Evolutionary conservation across 2,329 filamentous ascomycete species (phyloP).

Genomic region (Diaporthe sp.): DNA sequence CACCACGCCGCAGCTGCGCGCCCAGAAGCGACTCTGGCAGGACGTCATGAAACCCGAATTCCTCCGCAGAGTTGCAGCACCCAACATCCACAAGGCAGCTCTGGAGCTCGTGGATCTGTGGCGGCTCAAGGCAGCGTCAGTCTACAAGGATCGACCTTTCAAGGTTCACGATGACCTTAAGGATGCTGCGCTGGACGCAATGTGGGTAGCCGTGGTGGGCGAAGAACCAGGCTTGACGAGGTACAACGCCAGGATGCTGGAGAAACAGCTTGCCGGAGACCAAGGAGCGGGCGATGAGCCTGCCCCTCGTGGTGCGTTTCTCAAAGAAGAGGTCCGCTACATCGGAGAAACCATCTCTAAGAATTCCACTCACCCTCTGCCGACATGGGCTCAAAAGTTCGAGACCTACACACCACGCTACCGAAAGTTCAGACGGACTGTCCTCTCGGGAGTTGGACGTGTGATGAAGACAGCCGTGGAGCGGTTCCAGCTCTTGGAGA

Average conservation of each 20-base stretch:
- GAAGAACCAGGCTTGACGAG: conserved; percentile 45
- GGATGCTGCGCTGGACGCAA: conserved; percentile 49
- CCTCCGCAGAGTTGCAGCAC: conserved; percentile 42
- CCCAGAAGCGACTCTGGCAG: conserved; percentile 46
- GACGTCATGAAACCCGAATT: conserved; percentile 46
- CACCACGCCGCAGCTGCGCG: conserved; percentile 40
- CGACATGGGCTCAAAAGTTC: conserved; percentile 8
- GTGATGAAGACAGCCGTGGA: conserved; percentile 39
- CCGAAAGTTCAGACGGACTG: conserved; percentile 36
- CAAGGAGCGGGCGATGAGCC: conserved; percentile 44
- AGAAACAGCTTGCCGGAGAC: conserved; percentile 36
- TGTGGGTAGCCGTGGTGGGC: conserved; percentile 51
- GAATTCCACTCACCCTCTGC: conserved; percentile 4
- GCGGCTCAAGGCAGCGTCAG: conserved; percentile 41
- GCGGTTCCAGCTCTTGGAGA: conserved; percentile 36
- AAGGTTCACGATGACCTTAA: conserved; percentile 46
- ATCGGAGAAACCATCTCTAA: conserved; percentile 4
- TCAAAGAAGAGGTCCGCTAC: conserved; percentile 5
- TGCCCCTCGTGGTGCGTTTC: conserved; percentile 37
- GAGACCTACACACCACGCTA: conserved; percentile 34
- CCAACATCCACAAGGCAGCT: conserved; percentile 40
- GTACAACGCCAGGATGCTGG: conserved; percentile 38
- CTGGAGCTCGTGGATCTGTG: conserved; percentile 43
- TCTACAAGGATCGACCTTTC: conserved; percentile 42
- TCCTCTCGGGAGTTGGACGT: conserved; percentile 38